Evolutionary conservation across 495 filamentous ascomycete genomes (phyloP).

Genomic region (Poronia punctata): DNA sequence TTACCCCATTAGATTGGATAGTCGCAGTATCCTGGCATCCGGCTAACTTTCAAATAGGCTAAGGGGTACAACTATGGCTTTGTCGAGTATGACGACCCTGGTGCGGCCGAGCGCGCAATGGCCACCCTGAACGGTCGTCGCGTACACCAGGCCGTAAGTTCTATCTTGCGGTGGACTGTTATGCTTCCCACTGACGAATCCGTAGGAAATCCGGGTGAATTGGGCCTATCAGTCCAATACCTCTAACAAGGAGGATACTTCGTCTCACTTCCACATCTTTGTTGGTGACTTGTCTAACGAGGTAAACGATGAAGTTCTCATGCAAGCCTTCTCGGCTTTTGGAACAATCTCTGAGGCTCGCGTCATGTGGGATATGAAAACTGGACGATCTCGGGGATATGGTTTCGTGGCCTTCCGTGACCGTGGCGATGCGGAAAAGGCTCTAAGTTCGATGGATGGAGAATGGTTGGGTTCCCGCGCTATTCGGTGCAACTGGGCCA

Average conservation of each 20-base stretch:
- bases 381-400: constrained; percentile 92
- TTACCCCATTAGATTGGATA: no score
- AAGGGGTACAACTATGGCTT: constrained; percentile 99
- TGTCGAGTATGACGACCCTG: constrained; percentile 97
- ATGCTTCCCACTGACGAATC: constrained; percentile 10
- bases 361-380: constrained; percentile 99
- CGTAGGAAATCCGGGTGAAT: constrained; percentile 96
- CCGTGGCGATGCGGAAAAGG: constrained; percentile 89
- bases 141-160: constrained; percentile 84
- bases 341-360: constrained; percentile 96
- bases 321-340: constrained; percentile 95
- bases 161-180: not conserved
- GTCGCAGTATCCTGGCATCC: constrained; percentile 10
- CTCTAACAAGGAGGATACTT: constrained; percentile 93
- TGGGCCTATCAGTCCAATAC: constrained; percentile 99
- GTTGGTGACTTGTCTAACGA: constrained; percentile 98
- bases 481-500: constrained; percentile 99
- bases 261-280: constrained; percentile 98
- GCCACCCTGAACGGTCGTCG: constrained; percentile 89
- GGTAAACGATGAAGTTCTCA: constrained; percentile 93
- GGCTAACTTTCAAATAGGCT: constrained; percentile 42
- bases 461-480: constrained; percentile 99
- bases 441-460: constrained; percentile 93
- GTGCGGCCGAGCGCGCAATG: constrained; percentile 94
- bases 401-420: constrained; percentile 98